These are phyloP conservation scores for Pleomassaria siparia DNA, from an alignment of 2,329 filamentous ascomycete genomes.

Conservation along the genomic window DNA sequence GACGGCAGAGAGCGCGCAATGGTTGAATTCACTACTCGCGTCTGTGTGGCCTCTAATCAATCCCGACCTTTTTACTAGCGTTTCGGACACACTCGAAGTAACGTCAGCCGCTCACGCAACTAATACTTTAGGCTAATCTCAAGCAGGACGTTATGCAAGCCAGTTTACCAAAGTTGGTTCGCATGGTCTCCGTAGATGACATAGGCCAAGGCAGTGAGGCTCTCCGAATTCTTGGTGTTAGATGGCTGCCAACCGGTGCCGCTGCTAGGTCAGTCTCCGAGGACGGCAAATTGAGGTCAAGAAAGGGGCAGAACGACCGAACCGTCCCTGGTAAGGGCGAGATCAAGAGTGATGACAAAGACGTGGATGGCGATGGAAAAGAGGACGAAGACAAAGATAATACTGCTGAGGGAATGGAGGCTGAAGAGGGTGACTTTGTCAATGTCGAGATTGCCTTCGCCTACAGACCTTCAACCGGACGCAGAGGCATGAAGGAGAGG, in stretches of 20 bases:
- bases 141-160: slow-evolving; percentile 74
- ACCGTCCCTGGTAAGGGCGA: slow-evolving; percentile 50
- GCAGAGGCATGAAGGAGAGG: slow-evolving; percentile 62
- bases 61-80: slow-evolving; percentile 69
- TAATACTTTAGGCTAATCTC: slow-evolving; percentile 13
- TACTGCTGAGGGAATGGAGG: slow-evolving; percentile 65
- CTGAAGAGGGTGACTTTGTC: slow-evolving; percentile 75
- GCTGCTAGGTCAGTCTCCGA: slow-evolving; percentile 62
- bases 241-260: slow-evolving; percentile 72
- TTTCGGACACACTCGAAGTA: slow-evolving; percentile 68
- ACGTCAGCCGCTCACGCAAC: background rate
- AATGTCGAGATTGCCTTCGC: slow-evolving; percentile 76
- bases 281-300: slow-evolving; percentile 58
- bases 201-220: slow-evolving; percentile 74
- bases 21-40: slow-evolving; percentile 69
- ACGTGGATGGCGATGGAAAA: slow-evolving; percentile 28
- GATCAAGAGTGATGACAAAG: slow-evolving; percentile 36
- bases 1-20: slow-evolving; percentile 67
- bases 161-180: slow-evolving; percentile 66
- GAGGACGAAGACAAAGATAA: slow-evolving; percentile 36
- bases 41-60: slow-evolving; percentile 76
- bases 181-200: slow-evolving; percentile 76
- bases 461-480: slow-evolving; percentile 65
- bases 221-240: slow-evolving; percentile 68
- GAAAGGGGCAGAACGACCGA: slow-evolving; percentile 53